Evolutionary conservation across 139 green algal genomes (phyloP).

Genomic region (Trebouxia sp.): DNA sequence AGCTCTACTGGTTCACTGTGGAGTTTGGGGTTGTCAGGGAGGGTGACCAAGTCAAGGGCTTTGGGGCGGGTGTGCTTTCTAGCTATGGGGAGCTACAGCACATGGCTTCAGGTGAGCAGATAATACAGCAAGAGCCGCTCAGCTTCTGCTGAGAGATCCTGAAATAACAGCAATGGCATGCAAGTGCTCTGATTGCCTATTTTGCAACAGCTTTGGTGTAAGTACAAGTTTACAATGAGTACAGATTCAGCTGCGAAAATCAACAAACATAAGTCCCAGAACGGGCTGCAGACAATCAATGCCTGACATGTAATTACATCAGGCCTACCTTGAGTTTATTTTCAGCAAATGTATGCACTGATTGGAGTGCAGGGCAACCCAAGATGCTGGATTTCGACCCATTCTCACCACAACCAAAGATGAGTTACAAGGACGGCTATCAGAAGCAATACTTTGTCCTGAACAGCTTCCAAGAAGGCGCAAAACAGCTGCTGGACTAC

Average conservation of each 20-base stretch:
- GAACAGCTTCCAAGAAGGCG: constrained; percentile 72
- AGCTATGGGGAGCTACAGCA: constrained; percentile 86
- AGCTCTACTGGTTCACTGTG: constrained; percentile 88
- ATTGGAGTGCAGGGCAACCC: background rate
- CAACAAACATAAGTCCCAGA: no score
- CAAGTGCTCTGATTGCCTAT: no score
- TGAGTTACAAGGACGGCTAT: constrained; percentile 93
- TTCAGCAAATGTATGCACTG: background rate
- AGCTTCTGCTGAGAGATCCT: no score
- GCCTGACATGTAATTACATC: no score
- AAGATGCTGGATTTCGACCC: constrained; percentile 68
- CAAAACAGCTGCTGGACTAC: constrained; percentile 62
- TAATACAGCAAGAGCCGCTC: no score
- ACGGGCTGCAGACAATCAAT: no score
- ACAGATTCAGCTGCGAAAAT: no score
- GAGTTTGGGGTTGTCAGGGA: constrained; percentile 93
- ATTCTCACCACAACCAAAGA: constrained; percentile 71
- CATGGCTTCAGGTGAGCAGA: constrained; percentile 66
- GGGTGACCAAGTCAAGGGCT: constrained; percentile 67
- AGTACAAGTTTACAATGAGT: no score
- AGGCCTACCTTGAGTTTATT: no score
- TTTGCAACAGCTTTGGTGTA: no score
- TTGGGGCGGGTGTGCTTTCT: constrained; percentile 84
- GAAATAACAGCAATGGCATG: no score
- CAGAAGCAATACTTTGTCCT: constrained; percentile 85